Percentiles rank a stretch among this genome's conserved stretches.
phyloP scores from a whole-genome alignment of 768 basidiomycete genomes.

The Hypholoma sublateritium region DNA sequence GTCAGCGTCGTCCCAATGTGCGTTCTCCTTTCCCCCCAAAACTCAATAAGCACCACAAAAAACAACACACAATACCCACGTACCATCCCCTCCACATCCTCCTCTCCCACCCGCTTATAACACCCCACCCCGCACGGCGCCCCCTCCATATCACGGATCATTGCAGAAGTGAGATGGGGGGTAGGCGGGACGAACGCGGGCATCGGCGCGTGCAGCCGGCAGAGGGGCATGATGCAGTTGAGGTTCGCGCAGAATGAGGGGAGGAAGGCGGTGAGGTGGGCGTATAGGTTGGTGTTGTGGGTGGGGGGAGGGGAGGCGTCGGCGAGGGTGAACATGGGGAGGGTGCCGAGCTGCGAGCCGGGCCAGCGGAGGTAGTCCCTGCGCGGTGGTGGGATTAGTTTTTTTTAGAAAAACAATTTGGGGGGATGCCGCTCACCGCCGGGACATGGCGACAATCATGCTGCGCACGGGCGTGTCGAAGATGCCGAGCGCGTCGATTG shows the following conservation, averaged over 20 bases:
- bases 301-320: background rate
- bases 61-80: too few species aligned
- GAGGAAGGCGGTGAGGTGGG: slow-evolving; percentile 30
- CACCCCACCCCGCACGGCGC: slow-evolving; percentile 4
- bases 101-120: slow-evolving; percentile 6
- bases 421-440: slow-evolving; percentile 32
- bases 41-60: too few species aligned
- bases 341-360: slow-evolving; percentile 28
- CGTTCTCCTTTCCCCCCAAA: slow-evolving; percentile 20
- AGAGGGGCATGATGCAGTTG: slow-evolving; percentile 41
- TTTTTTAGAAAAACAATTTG: background rate
- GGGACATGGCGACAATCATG: background rate
- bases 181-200: slow-evolving; percentile 1
- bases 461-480: slow-evolving; percentile 26
- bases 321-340: slow-evolving; percentile 24
- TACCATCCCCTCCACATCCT: background rate
- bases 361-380: slow-evolving; percentile 1
- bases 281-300: slow-evolving; percentile 8
- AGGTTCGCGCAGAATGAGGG: slow-evolving; percentile 44
- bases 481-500: slow-evolving; percentile 34
- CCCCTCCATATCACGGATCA: background rate
- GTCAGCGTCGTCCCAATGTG: slow-evolving; percentile 28
- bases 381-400: too few species aligned
- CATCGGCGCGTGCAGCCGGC: slow-evolving; percentile 21
- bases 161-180: slow-evolving; percentile 2